These are phyloP conservation scores for Coemansia sp. DNA, from an alignment of 192 early-diverging fungal species.

Conservation along the genomic window DNA sequence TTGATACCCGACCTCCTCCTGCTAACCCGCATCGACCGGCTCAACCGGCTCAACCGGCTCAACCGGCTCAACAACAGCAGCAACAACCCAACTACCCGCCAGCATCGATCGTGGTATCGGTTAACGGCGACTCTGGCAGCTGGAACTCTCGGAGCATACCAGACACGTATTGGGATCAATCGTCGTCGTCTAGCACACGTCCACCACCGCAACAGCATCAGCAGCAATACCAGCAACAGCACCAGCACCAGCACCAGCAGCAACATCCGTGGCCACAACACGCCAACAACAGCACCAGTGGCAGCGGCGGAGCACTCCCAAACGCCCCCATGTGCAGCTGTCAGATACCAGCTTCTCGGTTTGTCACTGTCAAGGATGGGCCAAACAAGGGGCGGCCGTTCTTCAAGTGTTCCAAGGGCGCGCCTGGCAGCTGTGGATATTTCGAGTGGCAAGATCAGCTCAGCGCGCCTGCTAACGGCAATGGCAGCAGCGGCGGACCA, in stretches of 20 bases:
- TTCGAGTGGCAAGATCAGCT: constrained; percentile 65
- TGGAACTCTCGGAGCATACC: background rate
- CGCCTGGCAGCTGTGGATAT: constrained; percentile 55
- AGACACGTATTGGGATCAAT: background rate
- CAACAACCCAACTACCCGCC: background rate
- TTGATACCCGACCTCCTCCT: constrained; percentile 17
- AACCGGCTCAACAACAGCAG: constrained; percentile 17
- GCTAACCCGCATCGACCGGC: background rate
- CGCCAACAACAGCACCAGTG: constrained; percentile 1
- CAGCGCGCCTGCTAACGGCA: background rate
- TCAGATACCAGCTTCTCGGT: constrained; percentile 38
- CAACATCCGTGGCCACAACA: constrained; percentile 1
- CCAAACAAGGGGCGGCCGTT: constrained; percentile 64
- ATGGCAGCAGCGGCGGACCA: background rate
- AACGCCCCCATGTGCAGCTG: constrained; percentile 50
- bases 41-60: no score
- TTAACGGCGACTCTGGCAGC: background rate
- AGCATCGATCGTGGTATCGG: background rate
- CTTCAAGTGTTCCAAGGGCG: constrained; percentile 46
- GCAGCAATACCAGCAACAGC: constrained; percentile 16
- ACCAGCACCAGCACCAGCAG: constrained; percentile 9
- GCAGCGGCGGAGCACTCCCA: background rate
- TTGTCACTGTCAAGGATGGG: constrained; percentile 54
- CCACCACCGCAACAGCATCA: constrained; percentile 15
- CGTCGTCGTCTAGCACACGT: constrained; percentile 1